Evolutionary conservation across 805 yeast species (phyloP).

Genomic region (Cyberlindnera mrakii): DNA sequence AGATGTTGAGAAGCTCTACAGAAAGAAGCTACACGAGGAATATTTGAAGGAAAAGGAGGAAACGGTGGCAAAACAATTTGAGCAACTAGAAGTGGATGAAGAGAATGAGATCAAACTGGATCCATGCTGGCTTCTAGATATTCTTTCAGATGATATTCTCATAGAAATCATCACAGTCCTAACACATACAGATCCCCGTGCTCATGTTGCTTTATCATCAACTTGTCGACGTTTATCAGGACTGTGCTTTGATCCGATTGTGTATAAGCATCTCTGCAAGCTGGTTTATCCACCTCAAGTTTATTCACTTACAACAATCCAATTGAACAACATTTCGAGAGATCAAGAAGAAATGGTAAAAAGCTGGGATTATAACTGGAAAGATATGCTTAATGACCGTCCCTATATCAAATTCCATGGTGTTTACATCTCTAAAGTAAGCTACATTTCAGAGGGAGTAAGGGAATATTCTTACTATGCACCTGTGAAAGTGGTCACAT

Average conservation of each 20-base stretch:
- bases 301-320: slow-evolving; percentile 40
- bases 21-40: slow-evolving; percentile 46
- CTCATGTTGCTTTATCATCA: slow-evolving; percentile 59
- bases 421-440: slow-evolving; percentile 77
- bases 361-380: slow-evolving; percentile 35
- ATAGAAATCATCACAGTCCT: slow-evolving; percentile 42
- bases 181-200: slow-evolving; percentile 43
- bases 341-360: slow-evolving; percentile 31
- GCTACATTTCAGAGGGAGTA: slow-evolving; percentile 80
- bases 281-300: slow-evolving; percentile 48
- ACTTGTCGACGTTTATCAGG: slow-evolving; percentile 53
- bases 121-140: slow-evolving; percentile 37
- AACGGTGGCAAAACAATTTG: neutral
- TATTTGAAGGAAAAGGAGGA: slow-evolving; percentile 26
- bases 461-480: slow-evolving; percentile 57
- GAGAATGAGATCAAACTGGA: slow-evolving; percentile 14
- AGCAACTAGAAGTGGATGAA: slow-evolving; percentile 3
- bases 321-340: slow-evolving; percentile 30
- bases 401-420: slow-evolving; percentile 82
- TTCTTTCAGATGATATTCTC: slow-evolving; percentile 56
- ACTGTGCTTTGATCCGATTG: slow-evolving; percentile 46
- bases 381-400: slow-evolving; percentile 38
- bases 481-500: slow-evolving; percentile 80
- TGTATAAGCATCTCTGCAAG: slow-evolving; percentile 47
- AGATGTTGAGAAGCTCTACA: slow-evolving; percentile 62